Conservation (phyloP, 805 yeast genomes). For the Scheffersomyces ergatensis region DNA sequence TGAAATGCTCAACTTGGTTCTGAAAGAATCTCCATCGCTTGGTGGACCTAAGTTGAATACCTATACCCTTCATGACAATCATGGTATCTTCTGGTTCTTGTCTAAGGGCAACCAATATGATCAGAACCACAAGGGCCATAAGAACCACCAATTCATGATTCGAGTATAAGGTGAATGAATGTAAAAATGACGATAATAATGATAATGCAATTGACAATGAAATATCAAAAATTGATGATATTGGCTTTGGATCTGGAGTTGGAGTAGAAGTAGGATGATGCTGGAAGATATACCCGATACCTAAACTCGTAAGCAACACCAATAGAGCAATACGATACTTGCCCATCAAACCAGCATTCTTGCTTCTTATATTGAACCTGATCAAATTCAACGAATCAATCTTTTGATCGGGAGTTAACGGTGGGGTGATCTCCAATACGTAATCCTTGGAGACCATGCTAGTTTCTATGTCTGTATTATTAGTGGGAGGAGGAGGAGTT, state of each 20-base stretch:
- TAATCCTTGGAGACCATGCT: conserved; percentile 32
- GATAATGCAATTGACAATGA: too few species aligned
- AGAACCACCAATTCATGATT: neutral
- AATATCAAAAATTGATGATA: too few species aligned
- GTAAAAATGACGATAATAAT: too few species aligned
- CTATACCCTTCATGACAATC: conserved; percentile 43
- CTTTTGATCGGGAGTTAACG: conserved; percentile 10
- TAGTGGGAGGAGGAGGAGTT: neutral
- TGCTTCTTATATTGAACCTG: conserved; percentile 16
- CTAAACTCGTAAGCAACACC: conserved; percentile 2
- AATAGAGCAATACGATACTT: conserved; percentile 5
- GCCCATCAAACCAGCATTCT: conserved; percentile 2
- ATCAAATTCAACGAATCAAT: conserved; percentile 10
- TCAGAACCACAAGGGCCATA: neutral
- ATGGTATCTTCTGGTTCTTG: conserved; percentile 42
- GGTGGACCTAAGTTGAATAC: conserved; percentile 42
- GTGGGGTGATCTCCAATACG: conserved; percentile 23
- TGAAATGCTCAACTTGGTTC: conserved; percentile 34
- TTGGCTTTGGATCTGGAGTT: too few species aligned
- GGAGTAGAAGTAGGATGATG: too few species aligned
- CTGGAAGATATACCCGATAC: conserved; percentile 1
- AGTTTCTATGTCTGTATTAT: neutral
- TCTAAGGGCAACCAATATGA: conserved; percentile 17
- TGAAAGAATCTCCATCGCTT: conserved; percentile 19
- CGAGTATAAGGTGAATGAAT: too few species aligned